phyloP scores from a whole-genome alignment of 2,329 filamentous ascomycete species.

The Microcera coccophila region DNA sequence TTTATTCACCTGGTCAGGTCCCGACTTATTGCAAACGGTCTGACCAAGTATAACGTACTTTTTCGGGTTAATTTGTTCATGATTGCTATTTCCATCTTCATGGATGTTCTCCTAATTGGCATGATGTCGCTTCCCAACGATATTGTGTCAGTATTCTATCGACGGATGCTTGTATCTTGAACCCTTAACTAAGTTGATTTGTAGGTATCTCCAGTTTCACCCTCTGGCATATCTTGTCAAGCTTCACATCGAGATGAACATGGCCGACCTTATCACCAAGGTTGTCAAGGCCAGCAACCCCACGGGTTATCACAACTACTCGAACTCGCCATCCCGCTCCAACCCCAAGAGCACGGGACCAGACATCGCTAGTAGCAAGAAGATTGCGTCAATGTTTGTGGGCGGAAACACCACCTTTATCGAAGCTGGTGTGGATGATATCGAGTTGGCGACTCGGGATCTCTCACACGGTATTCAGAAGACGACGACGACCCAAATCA shows the following conservation, averaged over 20 bases:
- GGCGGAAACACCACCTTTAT: conserved; percentile 22
- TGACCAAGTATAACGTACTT: conserved; percentile 46
- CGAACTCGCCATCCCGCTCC: conserved; percentile 16
- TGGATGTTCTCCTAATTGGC: conserved; percentile 28
- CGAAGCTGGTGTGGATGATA: conserved; percentile 18
- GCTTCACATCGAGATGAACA: conserved; percentile 51
- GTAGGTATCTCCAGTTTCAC: conserved; percentile 45
- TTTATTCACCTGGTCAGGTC: conserved; percentile 46
- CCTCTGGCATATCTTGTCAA: conserved; percentile 51
- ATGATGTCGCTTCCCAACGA: conserved; percentile 28
- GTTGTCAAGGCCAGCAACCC: conserved; percentile 28
- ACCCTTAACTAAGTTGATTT: conserved; percentile 26
- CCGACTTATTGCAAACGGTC: conserved; percentile 44
- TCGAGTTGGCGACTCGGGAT: conserved; percentile 16
- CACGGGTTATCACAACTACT: conserved; percentile 20
- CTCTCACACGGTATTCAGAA: conserved; percentile 22
- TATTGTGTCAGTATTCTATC: conserved; percentile 27
- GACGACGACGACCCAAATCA: conserved; percentile 23
- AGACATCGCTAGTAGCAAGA: conserved; percentile 5
- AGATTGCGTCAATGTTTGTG: conserved; percentile 18
- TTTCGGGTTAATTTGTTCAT: conserved; percentile 34
- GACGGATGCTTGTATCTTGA: too few relatives aligned
- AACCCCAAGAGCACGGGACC: conserved; percentile 15
- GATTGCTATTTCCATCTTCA: conserved; percentile 29
- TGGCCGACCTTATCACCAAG: conserved; percentile 48